Evolutionary conservation across 2,329 filamentous ascomycete species (phyloP), one percentile per base, ranked within the genome.

Genomic region (Neoascochyta sp.): DNA sequence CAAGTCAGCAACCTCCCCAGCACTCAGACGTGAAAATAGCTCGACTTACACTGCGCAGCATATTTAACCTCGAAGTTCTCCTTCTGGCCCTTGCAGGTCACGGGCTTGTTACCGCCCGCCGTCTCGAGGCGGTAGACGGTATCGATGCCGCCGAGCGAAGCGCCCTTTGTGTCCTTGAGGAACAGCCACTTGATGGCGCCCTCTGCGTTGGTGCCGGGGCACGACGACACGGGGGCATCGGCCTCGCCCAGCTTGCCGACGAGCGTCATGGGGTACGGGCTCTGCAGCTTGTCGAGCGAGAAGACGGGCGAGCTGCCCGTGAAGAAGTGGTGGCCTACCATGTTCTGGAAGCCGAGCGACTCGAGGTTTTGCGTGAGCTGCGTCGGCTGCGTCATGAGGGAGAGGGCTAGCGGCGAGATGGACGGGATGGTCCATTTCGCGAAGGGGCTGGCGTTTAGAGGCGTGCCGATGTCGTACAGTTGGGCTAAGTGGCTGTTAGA

Each of bases 321-420:
- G 68, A 86, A 86, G 71, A 70, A 83, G 69, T 87, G 83, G 47
- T 77, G 71, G 16, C 82, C 83, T 9, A 80, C 54, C 47, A 72
- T 69, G 5, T 49, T 31, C 30, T 52, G 38, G 39, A 52, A 63
- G 29, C 58, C 56, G 21, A 56, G 47, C 1, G 42, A 40, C 16
- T 36, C 31, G 28, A 63, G 49, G 30, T 52, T 57, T 32, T 35
- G 36, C 19, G 49, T 41, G n/a, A 61, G 45, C 10, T 43, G 30
- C 13, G 24, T 23, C 8, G 50, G 45, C 14, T 38, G 33, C 13
- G 44, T 31, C 20, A 36, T 43, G 13, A 61, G 40, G 6, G 52
- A 53, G 11, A 63, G 56, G 2, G 59, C 54, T 21, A 63, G 52
- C 2, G 53, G 52, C 2, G 56, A 50, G 34, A 61, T 49, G 35